These are phyloP conservation scores for Hymenoscyphus fructigenus DNA, from an alignment of 2,329 filamentous ascomycete genomes.

Conservation along the genomic window DNA sequence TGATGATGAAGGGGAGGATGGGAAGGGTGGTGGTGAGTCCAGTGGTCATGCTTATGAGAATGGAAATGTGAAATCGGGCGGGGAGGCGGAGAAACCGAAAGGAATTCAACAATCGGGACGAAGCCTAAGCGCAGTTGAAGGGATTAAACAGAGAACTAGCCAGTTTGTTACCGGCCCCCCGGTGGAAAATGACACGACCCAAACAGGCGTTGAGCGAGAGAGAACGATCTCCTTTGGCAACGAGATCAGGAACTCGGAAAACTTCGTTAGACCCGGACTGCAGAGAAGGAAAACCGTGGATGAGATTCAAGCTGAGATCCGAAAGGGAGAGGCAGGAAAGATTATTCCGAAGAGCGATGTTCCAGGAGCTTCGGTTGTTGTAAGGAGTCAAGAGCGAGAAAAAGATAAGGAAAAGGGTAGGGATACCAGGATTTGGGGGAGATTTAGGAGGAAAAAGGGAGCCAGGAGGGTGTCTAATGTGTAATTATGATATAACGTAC, in stretches of 20 bases:
- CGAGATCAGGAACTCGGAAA: background rate
- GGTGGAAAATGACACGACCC: background rate
- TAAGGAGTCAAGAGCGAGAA: background rate
- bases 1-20: background rate
- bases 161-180: slow-evolving; percentile 1
- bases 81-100: background rate
- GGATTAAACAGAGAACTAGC: slow-evolving; percentile 4
- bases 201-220: background rate
- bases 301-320: background rate
- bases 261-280: background rate
- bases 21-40: background rate
- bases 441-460: background rate
- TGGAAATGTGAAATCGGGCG: background rate
- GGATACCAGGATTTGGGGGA: background rate
- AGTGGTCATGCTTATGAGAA: background rate
- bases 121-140: slow-evolving; percentile 1
- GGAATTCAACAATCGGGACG: background rate
- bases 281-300: slow-evolving; percentile 3
- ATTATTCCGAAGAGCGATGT: background rate
- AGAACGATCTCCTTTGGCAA: background rate
- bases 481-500: background rate
- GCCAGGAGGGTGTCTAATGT: slow-evolving; percentile 1
- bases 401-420: background rate
- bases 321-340: background rate
- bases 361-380: background rate